These are phyloP conservation scores for Solanum habrochaites DNA, from an alignment of 257 asterid genomes.

Conservation along the genomic window DNA sequence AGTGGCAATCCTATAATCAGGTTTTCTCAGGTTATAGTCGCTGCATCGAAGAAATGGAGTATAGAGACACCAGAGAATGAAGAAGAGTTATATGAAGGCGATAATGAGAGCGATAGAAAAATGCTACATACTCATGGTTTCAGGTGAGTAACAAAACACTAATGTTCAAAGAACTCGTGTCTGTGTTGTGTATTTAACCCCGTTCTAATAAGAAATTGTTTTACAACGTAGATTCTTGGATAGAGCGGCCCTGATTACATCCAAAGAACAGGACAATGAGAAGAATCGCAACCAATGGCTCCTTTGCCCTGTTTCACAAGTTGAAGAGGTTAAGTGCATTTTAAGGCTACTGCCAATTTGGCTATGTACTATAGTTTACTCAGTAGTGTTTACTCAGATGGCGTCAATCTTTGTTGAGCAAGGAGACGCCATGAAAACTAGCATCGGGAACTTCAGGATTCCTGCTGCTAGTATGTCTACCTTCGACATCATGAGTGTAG, in stretches of 20 bases:
- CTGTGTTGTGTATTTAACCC: not conserved
- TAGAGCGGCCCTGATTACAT: conserved; percentile 61
- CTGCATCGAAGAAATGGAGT: conserved; percentile 53
- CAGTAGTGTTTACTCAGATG: conserved; percentile 95
- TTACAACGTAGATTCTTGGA: conserved; percentile 52
- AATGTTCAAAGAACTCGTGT: not conserved
- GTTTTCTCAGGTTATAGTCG: conserved; percentile 59
- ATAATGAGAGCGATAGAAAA: conserved; percentile 28
- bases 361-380: conserved; percentile 91
- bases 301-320: conserved; percentile 83
- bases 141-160: conserved; percentile 38
- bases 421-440: conserved; percentile 82
- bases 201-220: not conserved
- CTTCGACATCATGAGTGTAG: conserved; percentile 85
- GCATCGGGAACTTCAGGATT: conserved; percentile 49
- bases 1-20: conserved; percentile 80
- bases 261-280: conserved; percentile 35
- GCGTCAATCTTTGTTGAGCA: conserved; percentile 94
- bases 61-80: conserved; percentile 17
- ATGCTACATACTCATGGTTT: conserved; percentile 84
- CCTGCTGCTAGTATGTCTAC: conserved; percentile 96
- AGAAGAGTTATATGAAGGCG: conserved; percentile 24
- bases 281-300: conserved; percentile 49
- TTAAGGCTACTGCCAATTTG: conserved; percentile 78
- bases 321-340: conserved; percentile 89